Evolutionary conservation across 768 basidiomycete genomes (phyloP), one percentile per base, ranked within the genome.

Genomic region (Plicaturopsis crispa): DNA sequence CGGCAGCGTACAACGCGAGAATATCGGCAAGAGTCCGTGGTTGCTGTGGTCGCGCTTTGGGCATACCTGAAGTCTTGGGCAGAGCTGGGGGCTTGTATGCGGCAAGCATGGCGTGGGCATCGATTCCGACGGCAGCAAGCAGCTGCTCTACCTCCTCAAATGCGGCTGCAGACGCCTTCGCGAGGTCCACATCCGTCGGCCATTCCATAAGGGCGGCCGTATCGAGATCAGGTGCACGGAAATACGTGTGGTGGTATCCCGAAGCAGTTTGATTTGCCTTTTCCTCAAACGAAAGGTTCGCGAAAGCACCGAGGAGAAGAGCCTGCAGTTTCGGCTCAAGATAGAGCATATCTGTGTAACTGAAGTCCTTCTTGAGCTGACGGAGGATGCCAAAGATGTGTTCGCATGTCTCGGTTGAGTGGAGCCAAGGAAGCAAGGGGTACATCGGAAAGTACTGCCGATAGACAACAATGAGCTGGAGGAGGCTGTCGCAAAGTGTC

Each of bases 341-440:
- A 12, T 44, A 39, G 1, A 55, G 19, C 32, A 51, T 39, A 34
- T 59, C 51, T 0, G 41, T 13, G 22, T 35, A 46, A 0, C 35
- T 57, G 42, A 55, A 57, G 35, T 55, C 54, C 4, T 47, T 44
- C 16, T 47, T 47, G 11, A 58, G 18, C 18, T 48, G 35, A 0
- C 44, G 49, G 1, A 44, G n/a, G 6, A 47, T 38, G 0, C 57
- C 59, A 44, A 60, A 61, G 16, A 54, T 33, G 40, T 61, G 60
- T 19, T 60, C 54, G 32, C 49, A 52, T 0, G 41, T 32, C 22
- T 60, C 55, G 2, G 48, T 62, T 6, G 57, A 57, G 20, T 57
- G 54, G 5, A 62, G 43, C 61, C 60, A 62, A 0, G 52, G 58
- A 6, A 59, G 47, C 14, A 61, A 37, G 0, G 56, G 58, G 32